Evolutionary conservation across 345 rosid genomes (phyloP), one percentile per base, ranked within the genome.

Genomic region (Pistacia atlantica): DNA sequence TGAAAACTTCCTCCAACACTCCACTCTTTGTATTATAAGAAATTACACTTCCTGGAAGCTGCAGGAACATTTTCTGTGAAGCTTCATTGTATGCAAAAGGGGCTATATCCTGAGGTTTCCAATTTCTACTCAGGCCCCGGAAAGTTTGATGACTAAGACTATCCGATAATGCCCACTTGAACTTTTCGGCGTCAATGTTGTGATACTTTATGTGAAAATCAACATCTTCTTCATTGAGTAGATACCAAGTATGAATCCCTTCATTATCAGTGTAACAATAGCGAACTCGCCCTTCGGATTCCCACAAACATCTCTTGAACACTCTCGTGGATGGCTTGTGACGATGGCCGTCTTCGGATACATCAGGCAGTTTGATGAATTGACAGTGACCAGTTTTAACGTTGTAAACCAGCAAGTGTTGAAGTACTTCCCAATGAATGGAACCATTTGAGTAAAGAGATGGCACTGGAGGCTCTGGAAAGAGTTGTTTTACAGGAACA

Each of bases 211-310:
- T 77, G 42, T 69, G 55, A n/a, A 17, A 18, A 31, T 72, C 45
- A 31, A 66, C 77, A 45, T 82, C 84, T 9, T 52, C 16, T 13
- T 71, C 35, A 12, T 66, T 60, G 67, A 82, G 77, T n/a, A 82
- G 77, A 45, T 33, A 22, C 84, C 77, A 71, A 17, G 67, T 55
- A 0, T 82, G 79, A 82, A 82, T 46, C 8, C 81, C 79, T 4
- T 71, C 73, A 37, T 9, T 7, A 60, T 78, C 84, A 31, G 69
- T 8, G 33, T 82, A 75, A 46, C 69, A 22, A 51, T 66, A 75
- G 17, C 61, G 70, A 38, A 82, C 54, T 60, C 42, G 51, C 20
- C 79, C 79, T 16, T 67, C 59, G 11, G 74, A 75, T 66, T 82
- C 81, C 74, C 77, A 71, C 35, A 78, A 75, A 70, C 79, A 60